Percentiles rank a stretch among this genome's conserved stretches.
Evolutionary conservation across 805 yeast genomes (phyloP).

Genomic region (Osmozyma mogii): DNA sequence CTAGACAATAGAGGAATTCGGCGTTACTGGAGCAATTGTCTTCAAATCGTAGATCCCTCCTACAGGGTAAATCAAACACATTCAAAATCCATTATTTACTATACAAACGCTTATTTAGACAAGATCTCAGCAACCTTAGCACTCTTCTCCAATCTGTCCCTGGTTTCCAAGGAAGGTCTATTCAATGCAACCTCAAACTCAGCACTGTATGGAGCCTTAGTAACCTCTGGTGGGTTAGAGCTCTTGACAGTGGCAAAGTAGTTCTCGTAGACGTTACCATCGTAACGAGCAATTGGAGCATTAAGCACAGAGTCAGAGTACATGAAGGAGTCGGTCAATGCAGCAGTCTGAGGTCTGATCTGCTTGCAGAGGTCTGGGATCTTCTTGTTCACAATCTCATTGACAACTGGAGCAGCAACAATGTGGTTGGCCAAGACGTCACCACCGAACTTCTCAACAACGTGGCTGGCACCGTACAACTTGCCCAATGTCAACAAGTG

Average conservation of each 20-base stretch:
- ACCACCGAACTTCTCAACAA: constrained; percentile 13
- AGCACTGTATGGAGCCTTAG: constrained; percentile 15
- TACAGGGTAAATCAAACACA: too few relatives aligned
- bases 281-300: constrained; percentile 12
- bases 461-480: constrained; percentile 13
- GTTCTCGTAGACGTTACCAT: constrained; percentile 16
- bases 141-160: constrained; percentile 10
- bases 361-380: constrained; percentile 11
- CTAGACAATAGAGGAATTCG: too few relatives aligned
- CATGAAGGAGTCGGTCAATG: constrained; percentile 15
- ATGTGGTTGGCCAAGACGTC: constrained; percentile 12
- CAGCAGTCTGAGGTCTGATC: constrained; percentile 12
- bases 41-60: too few relatives aligned
- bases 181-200: constrained; percentile 13
- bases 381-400: constrained; percentile 11
- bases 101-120: constrained; percentile 6
- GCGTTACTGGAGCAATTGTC: too few relatives aligned
- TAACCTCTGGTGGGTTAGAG: constrained; percentile 11
- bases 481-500: constrained; percentile 11
- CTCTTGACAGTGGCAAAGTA: constrained; percentile 13
- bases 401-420: constrained; percentile 8
- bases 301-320: constrained; percentile 11
- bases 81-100: too few relatives aligned
- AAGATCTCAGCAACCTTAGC: constrained; percentile 9
- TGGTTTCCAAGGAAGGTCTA: constrained; percentile 9